These are phyloP conservation scores for Carex arenaria DNA, from an alignment of 202 grass and related monocot genomes.

Conservation along the genomic window DNA sequence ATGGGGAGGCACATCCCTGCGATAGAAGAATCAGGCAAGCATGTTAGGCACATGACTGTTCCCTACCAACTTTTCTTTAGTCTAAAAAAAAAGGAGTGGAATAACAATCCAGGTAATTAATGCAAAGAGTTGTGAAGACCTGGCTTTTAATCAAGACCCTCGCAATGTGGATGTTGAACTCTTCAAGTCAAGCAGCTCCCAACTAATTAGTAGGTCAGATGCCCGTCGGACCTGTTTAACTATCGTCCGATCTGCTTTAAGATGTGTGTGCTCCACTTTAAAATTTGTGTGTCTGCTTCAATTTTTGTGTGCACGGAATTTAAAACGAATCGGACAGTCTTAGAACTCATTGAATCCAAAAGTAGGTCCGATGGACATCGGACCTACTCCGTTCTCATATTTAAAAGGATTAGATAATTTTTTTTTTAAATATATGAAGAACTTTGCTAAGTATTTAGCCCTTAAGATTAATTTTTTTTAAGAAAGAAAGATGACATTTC, in stretches of 20 bases:
- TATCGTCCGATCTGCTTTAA: too few relatives aligned
- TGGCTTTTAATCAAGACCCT: neutral
- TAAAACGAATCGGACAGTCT: too few relatives aligned
- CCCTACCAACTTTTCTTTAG: slow-evolving; percentile 13
- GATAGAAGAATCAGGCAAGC: slow-evolving; percentile 10
- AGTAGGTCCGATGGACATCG: too few relatives aligned
- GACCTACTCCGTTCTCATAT: too few relatives aligned
- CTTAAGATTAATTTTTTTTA: neutral
- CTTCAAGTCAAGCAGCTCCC: neutral
- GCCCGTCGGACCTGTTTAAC: too few relatives aligned
- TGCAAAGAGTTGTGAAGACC: neutral
- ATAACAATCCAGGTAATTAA: neutral
- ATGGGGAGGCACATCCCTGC: neutral
- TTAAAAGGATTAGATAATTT: too few relatives aligned
- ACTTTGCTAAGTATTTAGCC: neutral
- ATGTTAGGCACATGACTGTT: slow-evolving; percentile 35
- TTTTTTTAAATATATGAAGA: neutral
- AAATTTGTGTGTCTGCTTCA: too few relatives aligned
- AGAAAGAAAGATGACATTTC: neutral
- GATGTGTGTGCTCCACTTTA: too few relatives aligned
- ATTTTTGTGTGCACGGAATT: too few relatives aligned
- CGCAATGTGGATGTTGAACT: neutral
- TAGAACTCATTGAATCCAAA: too few relatives aligned
- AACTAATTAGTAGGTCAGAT: neutral
- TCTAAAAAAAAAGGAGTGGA: neutral